Percentiles rank a stretch among this genome's conserved stretches.
Evolutionary conservation across 148 eudicot species (phyloP).

Genomic region (Cornus suecica): DNA sequence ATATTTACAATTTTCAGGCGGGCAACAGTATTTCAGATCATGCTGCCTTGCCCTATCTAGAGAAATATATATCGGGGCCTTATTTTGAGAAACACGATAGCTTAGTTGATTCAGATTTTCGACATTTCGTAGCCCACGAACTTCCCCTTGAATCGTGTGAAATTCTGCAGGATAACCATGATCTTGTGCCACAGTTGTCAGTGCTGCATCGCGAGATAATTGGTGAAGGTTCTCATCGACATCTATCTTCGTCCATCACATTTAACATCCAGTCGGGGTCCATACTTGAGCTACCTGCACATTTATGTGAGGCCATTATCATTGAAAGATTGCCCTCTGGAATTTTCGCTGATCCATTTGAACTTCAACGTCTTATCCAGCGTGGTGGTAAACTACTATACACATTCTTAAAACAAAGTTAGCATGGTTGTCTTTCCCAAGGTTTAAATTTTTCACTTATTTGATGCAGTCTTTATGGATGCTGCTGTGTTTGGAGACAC

Average conservation of each 20-base stretch:
- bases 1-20: constrained; percentile 7
- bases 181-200: constrained; percentile 21
- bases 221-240: constrained; percentile 95
- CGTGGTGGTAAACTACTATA: constrained; percentile 55
- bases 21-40: constrained; percentile 9
- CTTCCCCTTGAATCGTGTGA: constrained; percentile 23
- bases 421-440: not conserved
- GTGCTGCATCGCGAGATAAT: constrained; percentile 40
- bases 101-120: constrained; percentile 38
- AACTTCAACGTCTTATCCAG: constrained; percentile 66
- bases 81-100: constrained; percentile 47
- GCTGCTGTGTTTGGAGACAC: constrained; percentile 86
- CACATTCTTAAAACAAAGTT: constrained; percentile 11
- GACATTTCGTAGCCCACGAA: constrained; percentile 36
- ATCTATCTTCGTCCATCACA: constrained; percentile 45
- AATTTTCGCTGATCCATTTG: constrained; percentile 92
- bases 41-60: constrained; percentile 20
- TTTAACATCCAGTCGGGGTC: constrained; percentile 34
- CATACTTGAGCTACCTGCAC: constrained; percentile 26
- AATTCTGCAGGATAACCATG: constrained; percentile 17
- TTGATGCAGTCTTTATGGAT: constrained; percentile 54
- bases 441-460: constrained; percentile 4
- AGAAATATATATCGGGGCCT: constrained; percentile 39
- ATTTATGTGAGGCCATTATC: constrained; percentile 50
- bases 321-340: constrained; percentile 81